Percentiles rank a stretch among this genome's conserved stretches.
These are phyloP conservation scores for Corynespora cassiicola DNA, from an alignment of 2,329 filamentous ascomycete genomes.

Conservation along the genomic window DNA sequence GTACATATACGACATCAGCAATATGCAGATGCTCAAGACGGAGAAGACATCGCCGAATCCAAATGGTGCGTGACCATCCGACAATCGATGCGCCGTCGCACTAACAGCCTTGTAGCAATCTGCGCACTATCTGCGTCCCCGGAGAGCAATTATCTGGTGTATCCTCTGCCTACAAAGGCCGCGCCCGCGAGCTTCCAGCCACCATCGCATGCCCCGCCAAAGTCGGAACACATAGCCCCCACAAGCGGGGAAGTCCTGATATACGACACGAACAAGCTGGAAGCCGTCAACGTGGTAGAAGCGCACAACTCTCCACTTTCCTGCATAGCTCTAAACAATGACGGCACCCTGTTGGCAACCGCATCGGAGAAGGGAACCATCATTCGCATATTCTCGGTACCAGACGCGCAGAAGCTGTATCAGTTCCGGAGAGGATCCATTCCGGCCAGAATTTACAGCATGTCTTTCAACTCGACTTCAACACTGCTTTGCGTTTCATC, in stretches of 20 bases:
- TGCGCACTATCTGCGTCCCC: constrained; percentile 93
- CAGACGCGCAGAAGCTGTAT: constrained; percentile 88
- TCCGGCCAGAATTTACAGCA: constrained; percentile 94
- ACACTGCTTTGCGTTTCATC: constrained; percentile 95
- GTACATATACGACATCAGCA: constrained; percentile 98
- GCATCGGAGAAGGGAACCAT: constrained; percentile 98
- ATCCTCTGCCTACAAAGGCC: constrained; percentile 78
- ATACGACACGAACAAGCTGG: constrained; percentile 86
- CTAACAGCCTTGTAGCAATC: constrained; percentile 66
- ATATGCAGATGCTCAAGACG: constrained; percentile 93
- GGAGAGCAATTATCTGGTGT: constrained; percentile 94
- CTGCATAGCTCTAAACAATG: constrained; percentile 88
- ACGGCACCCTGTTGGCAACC: constrained; percentile 89
- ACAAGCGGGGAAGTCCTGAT: constrained; percentile 92
- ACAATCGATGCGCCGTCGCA: background rate
- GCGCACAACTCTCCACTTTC: constrained; percentile 92
- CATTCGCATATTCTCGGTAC: constrained; percentile 93
- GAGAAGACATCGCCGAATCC: constrained; percentile 95
- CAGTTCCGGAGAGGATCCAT: constrained; percentile 96
- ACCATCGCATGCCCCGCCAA: constrained; percentile 86
- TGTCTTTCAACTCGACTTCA: constrained; percentile 96
- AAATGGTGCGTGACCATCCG: constrained; percentile 58
- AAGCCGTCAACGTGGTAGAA: constrained; percentile 94
- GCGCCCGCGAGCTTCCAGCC: constrained; percentile 59
- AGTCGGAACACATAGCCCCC: constrained; percentile 74